Base-by-base conservation (phyloP, 2,329 filamentous ascomycete species). In the Pochonia chlamydosporia region DNA sequence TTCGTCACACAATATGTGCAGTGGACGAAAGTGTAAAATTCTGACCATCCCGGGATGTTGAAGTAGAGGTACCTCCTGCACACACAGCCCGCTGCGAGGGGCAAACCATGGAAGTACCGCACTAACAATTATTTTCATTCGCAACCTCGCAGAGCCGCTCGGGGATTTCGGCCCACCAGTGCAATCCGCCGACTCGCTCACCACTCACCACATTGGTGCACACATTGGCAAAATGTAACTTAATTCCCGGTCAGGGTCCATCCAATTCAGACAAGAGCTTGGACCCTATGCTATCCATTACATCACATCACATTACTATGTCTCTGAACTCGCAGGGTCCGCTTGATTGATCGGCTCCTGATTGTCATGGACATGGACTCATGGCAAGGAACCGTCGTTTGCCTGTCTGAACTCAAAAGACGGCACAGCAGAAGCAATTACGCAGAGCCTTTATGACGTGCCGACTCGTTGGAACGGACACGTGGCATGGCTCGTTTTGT, bases 51-150 rank as follows among this genome's bases (percentile, higher is more conserved):
- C 50, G 51, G 56, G 58, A 59, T 64, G 60, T 50, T 42, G 58
- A 50, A 57, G 57, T 59, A 53, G 36, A 37, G 51, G 48, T 60
- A 57, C 63, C 54, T 58, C 47, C 54, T 57, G 54, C 52, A 53
- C 46, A 53, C 53, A 48, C 53, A 56, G 56, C 52, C 52, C 52
- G 52, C 54, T 54, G 41, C 47, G 39, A 43, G 42, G 48, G 50
- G 49, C 44, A 41, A 49, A 44, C 54, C 51, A 35, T 47, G 45
- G 45, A 68, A 55, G 66, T 68, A 68, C 56, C 60, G 39, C 64
- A 51, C 56, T 69, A 69, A 69, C 65, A 68, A 67, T 67, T 66
- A 59, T 41, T 44, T 44, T 35, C 43, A 35, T 40, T 28, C 43
- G 52, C 45, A 36, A 58, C 52, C 44, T 50, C 25, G 26, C 20